These are phyloP conservation scores for Hansfordia pulvinata DNA, from an alignment of 2,329 filamentous ascomycete species.

Conservation along the genomic window DNA sequence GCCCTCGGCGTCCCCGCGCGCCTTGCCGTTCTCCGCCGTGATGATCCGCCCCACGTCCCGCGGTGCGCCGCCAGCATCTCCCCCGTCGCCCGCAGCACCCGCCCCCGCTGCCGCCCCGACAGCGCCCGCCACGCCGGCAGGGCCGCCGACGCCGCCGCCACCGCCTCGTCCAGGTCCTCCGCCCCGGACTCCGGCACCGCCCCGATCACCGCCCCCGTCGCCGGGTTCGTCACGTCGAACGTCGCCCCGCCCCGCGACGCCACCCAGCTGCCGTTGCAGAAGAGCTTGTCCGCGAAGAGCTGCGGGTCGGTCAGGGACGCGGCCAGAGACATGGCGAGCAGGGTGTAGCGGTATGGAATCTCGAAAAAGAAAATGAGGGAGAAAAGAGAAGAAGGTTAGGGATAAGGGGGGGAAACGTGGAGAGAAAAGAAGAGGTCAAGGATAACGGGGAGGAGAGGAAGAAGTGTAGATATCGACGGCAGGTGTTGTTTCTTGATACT, in stretches of 20 bases:
- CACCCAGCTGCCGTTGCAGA: slow-evolving; percentile 63
- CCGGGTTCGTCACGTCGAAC: slow-evolving; percentile 59
- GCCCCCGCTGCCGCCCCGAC: slow-evolving; percentile 41
- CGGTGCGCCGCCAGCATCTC: slow-evolving; percentile 47
- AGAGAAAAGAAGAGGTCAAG: no score
- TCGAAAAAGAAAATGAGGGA: no score
- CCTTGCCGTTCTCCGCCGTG: slow-evolving; percentile 58
- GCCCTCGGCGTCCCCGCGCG: slow-evolving; percentile 39
- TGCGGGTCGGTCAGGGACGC: slow-evolving; percentile 37
- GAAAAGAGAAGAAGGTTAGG: no score
- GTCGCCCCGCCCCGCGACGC: slow-evolving; percentile 54
- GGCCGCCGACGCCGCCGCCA: slow-evolving; percentile 51
- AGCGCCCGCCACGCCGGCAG: slow-evolving; percentile 40
- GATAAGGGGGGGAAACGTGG: no score
- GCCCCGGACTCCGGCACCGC: slow-evolving; percentile 56
- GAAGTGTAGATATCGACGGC: no score
- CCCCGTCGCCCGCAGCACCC: slow-evolving; percentile 46
- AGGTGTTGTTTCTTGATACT: no score
- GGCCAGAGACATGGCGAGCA: slow-evolving; percentile 2
- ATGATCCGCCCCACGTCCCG: slow-evolving; percentile 52
- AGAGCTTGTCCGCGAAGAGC: slow-evolving; percentile 46
- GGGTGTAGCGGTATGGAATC: no score
- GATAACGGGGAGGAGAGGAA: no score
- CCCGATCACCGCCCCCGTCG: slow-evolving; percentile 51
- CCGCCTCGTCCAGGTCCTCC: slow-evolving; percentile 52